Conservation (phyloP, 352 stramenopile genomes). For the Phytopythium montanum region DNA sequence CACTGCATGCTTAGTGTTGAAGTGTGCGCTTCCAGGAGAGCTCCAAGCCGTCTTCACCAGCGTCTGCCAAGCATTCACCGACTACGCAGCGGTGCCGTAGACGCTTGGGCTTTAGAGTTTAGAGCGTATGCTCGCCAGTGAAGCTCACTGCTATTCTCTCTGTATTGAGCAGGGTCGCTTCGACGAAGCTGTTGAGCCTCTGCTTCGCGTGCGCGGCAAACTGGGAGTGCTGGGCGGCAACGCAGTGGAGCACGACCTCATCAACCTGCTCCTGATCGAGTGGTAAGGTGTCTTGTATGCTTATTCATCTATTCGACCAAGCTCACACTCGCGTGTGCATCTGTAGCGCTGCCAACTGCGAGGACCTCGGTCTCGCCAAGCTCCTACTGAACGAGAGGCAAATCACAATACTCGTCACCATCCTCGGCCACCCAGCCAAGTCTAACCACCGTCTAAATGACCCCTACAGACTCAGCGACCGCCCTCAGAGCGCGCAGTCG, state of each 20-base stretch:
- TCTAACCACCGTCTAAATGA: background rate
- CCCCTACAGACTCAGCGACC: slow-evolving; percentile 45
- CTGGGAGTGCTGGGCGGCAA: slow-evolving; percentile 72
- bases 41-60: slow-evolving; percentile 40
- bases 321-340: background rate
- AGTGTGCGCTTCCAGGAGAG: slow-evolving; percentile 19
- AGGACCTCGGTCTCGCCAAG: slow-evolving; percentile 64
- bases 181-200: slow-evolving; percentile 43
- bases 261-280: slow-evolving; percentile 76
- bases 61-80: slow-evolving; percentile 64
- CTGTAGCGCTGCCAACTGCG: slow-evolving; percentile 62
- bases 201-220: slow-evolving; percentile 62
- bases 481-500: slow-evolving; percentile 75
- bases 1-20: background rate
- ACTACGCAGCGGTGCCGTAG: slow-evolving; percentile 52
- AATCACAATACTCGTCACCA: background rate
- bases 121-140: background rate
- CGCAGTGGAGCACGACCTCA: slow-evolving; percentile 63
- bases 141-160: background rate
- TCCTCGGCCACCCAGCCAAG: background rate
- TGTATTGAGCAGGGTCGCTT: slow-evolving; percentile 31
- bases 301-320: background rate
- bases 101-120: background rate
- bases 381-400: slow-evolving; percentile 84
- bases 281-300: slow-evolving; percentile 27